Evolutionary conservation across 805 yeast genomes (phyloP).

Genomic region (Candida lessepsii): DNA sequence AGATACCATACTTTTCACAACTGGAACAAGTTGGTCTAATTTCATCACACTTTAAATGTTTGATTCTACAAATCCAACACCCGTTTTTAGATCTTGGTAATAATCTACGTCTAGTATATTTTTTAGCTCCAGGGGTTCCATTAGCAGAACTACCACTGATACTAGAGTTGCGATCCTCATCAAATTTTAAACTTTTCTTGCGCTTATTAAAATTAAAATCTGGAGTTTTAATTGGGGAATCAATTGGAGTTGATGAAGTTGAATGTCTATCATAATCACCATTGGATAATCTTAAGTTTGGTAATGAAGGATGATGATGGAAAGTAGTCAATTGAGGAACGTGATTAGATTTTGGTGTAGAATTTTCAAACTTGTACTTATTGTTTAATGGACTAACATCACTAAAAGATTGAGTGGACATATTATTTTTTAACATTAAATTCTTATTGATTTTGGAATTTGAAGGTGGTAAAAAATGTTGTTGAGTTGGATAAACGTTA

Average conservation of each 20-base stretch:
- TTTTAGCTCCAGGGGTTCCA: conserved; percentile 20
- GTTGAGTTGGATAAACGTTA: conserved; percentile 2
- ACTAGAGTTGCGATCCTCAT: conserved; percentile 8
- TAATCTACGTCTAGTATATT: conserved; percentile 38
- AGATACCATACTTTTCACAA: conserved; percentile 40
- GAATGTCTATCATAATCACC: conserved; percentile 10
- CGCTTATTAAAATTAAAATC: conserved; percentile 4
- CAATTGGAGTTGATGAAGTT: conserved; percentile 8
- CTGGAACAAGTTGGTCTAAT: conserved; percentile 35
- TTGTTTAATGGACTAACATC: conserved; percentile 21
- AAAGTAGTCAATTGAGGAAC: conserved; percentile 9
- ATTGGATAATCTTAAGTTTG: conserved; percentile 6
- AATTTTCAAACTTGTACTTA: conserved; percentile 16
- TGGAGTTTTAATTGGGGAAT: conserved; percentile 10
- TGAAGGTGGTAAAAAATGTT: not conserved
- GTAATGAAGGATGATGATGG: conserved; percentile 11
- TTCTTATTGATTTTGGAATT: not conserved
- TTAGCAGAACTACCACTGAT: conserved; percentile 11
- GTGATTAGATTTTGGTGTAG: conserved; percentile 6
- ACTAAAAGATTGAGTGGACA: conserved; percentile 7
- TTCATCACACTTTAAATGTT: conserved; percentile 46
- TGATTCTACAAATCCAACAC: conserved; percentile 47
- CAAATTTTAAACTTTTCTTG: conserved; percentile 6
- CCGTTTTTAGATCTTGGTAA: conserved; percentile 43
- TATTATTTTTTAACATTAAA: conserved; percentile 5